Base-by-base conservation (phyloP, 2,329 filamentous ascomycete species). In the Aureobasidium sp. region DNA sequence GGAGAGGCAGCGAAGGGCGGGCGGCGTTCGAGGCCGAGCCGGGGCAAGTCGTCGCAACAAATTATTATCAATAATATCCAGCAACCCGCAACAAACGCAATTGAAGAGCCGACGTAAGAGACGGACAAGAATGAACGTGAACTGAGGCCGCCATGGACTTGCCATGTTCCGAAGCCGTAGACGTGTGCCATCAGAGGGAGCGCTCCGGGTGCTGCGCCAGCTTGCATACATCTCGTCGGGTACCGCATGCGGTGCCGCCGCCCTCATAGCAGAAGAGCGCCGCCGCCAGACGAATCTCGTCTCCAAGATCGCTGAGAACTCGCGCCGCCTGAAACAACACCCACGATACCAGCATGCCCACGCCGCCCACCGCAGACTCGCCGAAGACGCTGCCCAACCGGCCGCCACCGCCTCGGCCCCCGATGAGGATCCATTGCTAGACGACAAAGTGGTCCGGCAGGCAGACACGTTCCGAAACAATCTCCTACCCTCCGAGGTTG, bases 211-310 rank as follows among this genome's bases (percentile, higher is more conserved):
- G 50, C 69, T 75, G 45, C 71, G 71, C 62, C 72, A 74, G 62
- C 71, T 74, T 62, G 73, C 72, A 32, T 74, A 74, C 66, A 72
- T 73, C 59, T 72, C 71, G 11, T 74, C 72, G 42, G 73, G 73
- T 37, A 71, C 72, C n/a, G 72, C 68, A 8, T 69, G 69, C 7
- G 72, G 71, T 34, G 66, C 71, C 13, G 72, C 67, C 8, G 66
- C 70, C n/a, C 48, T 75, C 5, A 70, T 72, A 61, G 67, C 70
- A 10, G 73, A 75, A 63, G 72, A 74, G 65, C 66, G 71, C 42
- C 64, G 73, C 37, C 66, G 73, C 36, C 66, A 69, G 53, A 73
- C 70, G 2, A 64, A 68, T 39, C 57, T 71, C 11, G 65, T 72
- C 37, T 70, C 72, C 64, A 68, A 67, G 62, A 68, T 74, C 41